Base-by-base conservation (phyloP, 306 rosid species). In the Macrotyloma uniflorum region DNA sequence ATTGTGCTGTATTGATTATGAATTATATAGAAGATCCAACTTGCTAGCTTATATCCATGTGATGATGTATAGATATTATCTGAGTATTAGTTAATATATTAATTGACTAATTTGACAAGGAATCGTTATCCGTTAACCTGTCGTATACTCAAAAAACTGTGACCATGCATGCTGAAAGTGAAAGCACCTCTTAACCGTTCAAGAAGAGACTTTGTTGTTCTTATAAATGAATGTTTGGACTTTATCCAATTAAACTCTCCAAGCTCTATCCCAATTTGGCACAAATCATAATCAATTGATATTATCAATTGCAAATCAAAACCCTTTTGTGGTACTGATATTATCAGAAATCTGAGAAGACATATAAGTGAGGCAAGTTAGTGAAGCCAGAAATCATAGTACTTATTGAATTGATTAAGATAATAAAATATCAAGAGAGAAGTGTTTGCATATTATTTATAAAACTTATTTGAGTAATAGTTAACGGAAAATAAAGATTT, bases 101-200 rank as follows among this genome's bases (percentile, higher is more conserved):
- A 36, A 19, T 64, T 73, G 9, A 15, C 6, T 23, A 10, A 55
- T 57, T n/a, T n/a, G 59, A 58, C 59, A 32, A 12, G 82, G 70
- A 64, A 78, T 22, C 46, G 54, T 18, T 72, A 54, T 72, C 5
- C 2, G 2, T 78, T 72, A 47, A 69, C 70, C 0, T 59, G 36
- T 50, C 72, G 53, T 51, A 24, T 32, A 79, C 83, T 74, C 57
- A 69, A 75, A 33, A 40, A 15, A 75, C 67, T 51, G 3, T 65
- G 23, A 6, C 42, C 57, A 0, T 72, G 30, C 81, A 68, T 75
- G 74, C 64, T 6, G 62, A 50, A 75, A 83, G 20, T 20, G 59
- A 74, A 75, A 83, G 40, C 75, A n/a, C 81, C 72, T 69, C 81
- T 22, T 79, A 74, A 74, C 78, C 47, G 75, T 79, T 70, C 16